Evolutionary conservation across 805 yeast species (phyloP).

Genomic region (Candida maesae): DNA sequence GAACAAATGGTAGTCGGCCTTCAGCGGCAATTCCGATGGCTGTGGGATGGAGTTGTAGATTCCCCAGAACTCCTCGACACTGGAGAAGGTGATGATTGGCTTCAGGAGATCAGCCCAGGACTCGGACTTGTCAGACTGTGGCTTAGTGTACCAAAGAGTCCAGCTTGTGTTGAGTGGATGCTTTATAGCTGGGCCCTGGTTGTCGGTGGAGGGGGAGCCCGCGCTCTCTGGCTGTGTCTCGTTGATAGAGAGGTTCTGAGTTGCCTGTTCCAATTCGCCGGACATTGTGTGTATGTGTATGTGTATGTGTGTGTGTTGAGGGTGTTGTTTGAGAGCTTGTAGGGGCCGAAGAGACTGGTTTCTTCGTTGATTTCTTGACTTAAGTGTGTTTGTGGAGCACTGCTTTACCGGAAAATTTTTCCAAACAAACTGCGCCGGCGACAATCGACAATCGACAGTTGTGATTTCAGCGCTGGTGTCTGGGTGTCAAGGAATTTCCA

Average conservation of each 20-base stretch:
- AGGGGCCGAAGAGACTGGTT: conserved; percentile 15
- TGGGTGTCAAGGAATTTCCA: conserved; percentile 3
- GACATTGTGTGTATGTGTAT: conserved; percentile 17
- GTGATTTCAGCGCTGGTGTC: no score
- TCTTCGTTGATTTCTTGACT: conserved; percentile 13
- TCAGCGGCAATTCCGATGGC: conserved; percentile 85
- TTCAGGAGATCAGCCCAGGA: conserved; percentile 91
- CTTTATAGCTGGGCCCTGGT: conserved; percentile 32
- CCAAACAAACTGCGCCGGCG: neutral
- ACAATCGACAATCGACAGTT: no score
- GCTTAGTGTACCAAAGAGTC: conserved; percentile 98
- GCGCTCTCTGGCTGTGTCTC: conserved; percentile 8
- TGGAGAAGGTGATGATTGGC: conserved; percentile 84
- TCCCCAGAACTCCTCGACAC: conserved; percentile 99
- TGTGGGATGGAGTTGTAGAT: conserved; percentile 89
- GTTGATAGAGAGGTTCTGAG: conserved; percentile 24
- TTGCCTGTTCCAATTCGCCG: conserved; percentile 27
- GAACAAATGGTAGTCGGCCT: conserved; percentile 93
- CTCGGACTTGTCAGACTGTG: conserved; percentile 68
- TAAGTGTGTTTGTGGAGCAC: conserved; percentile 6
- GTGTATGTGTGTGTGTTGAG: neutral
- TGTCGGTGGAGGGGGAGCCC: conserved; percentile 16
- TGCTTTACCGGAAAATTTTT: conserved; percentile 12
- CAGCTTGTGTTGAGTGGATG: conserved; percentile 90
- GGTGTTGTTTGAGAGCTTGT: neutral